A percentile compares a stretch with the other conserved stretches of the same genome.
Conservation (phyloP, 768 basidiomycete genomes). For the Agrocybe praecox region DNA sequence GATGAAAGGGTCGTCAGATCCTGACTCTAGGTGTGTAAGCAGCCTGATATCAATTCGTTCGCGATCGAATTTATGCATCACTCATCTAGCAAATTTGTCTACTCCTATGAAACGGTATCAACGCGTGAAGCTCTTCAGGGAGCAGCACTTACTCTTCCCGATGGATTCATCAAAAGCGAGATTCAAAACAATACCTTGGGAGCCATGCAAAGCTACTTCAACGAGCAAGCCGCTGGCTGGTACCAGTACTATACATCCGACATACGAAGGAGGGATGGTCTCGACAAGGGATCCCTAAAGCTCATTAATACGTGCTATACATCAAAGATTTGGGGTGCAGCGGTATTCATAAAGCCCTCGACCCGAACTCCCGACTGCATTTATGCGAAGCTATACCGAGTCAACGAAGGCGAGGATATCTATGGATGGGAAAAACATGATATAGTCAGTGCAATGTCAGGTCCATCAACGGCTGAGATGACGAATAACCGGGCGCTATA, state of each 20-base stretch:
- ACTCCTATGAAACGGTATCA: neutral
- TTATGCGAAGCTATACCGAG: neutral
- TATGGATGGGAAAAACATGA: neutral
- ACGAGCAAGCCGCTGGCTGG: constrained; percentile 1
- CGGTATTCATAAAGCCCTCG: neutral
- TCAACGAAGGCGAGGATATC: neutral
- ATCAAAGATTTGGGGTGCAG: constrained; percentile 4
- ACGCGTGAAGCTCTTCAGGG: neutral
- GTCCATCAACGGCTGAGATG: constrained; percentile 1
- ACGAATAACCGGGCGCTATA: neutral
- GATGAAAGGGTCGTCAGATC: too few species aligned
- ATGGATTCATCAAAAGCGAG: neutral
- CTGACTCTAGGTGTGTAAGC: too few species aligned
- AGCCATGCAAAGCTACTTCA: neutral
- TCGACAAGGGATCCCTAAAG: constrained; percentile 4
- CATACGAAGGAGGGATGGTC: neutral
- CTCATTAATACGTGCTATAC: constrained; percentile 1
- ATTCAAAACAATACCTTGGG: neutral
- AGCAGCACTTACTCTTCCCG: neutral
- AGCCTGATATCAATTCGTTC: too few species aligned
- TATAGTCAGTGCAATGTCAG: neutral
- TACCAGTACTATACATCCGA: neutral
- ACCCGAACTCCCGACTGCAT: neutral
- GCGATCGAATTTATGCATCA: neutral
- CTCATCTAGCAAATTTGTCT: neutral